Conservation (phyloP, 495 filamentous ascomycete species). For the Penicillium coffeae region DNA sequence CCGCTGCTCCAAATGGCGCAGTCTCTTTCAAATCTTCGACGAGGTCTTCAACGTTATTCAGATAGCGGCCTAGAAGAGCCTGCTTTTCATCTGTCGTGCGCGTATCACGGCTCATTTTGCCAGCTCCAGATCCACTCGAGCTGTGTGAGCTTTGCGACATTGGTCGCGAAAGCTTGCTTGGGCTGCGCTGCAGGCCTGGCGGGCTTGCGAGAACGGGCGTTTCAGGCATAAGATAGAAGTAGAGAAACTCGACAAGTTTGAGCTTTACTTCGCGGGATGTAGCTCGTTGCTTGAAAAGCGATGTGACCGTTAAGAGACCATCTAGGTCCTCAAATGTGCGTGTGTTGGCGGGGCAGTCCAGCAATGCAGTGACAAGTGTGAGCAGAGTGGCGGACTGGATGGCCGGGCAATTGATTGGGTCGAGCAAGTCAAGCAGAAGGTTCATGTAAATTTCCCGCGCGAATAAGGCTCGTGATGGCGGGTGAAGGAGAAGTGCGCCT, state of each 20-base stretch:
- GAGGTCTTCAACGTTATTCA: slow-evolving; percentile 87
- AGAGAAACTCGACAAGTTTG: slow-evolving; percentile 89
- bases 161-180: slow-evolving; percentile 59
- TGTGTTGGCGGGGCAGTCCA: slow-evolving; percentile 78
- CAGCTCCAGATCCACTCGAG: slow-evolving; percentile 29
- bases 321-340: slow-evolving; percentile 91
- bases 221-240: slow-evolving; percentile 98
- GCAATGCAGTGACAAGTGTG: slow-evolving; percentile 81
- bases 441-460: slow-evolving; percentile 93
- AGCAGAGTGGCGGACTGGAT: slow-evolving; percentile 88
- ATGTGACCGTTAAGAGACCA: slow-evolving; percentile 88
- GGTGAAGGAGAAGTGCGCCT: slow-evolving; percentile 84
- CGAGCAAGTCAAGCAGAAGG: slow-evolving; percentile 89
- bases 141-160: slow-evolving; percentile 36
- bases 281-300: slow-evolving; percentile 79
- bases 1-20: slow-evolving; percentile 47
- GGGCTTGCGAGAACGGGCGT: slow-evolving; percentile 50
- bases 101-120: slow-evolving; percentile 46
- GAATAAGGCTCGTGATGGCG: slow-evolving; percentile 85
- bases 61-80: slow-evolving; percentile 68
- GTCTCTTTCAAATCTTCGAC: slow-evolving; percentile 86
- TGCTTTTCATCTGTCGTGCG: slow-evolving; percentile 86
- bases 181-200: slow-evolving; percentile 62
- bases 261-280: slow-evolving; percentile 87
- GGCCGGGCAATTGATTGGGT: slow-evolving; percentile 83